Percentiles rank a stretch among this genome's conserved stretches.
Evolutionary conservation across 768 basidiomycete genomes (phyloP).

Genomic region (Lactarius sanguifluus): DNA sequence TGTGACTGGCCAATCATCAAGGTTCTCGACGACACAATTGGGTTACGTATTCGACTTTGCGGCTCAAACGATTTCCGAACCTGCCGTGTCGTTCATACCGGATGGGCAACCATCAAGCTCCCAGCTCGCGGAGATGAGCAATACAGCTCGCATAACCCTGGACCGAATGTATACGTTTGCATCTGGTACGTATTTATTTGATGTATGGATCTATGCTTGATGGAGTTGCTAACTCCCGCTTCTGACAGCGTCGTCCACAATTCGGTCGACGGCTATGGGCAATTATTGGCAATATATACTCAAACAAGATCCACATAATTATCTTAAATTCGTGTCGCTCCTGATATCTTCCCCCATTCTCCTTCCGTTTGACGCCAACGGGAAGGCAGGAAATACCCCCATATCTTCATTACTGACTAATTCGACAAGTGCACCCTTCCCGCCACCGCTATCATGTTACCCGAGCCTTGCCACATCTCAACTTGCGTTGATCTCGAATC

Average conservation of each 20-base stretch:
- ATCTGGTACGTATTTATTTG: constrained; percentile 43
- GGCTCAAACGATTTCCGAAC: constrained; percentile 48
- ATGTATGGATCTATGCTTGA: constrained; percentile 2
- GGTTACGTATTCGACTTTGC: constrained; percentile 65
- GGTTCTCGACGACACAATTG: constrained; percentile 45
- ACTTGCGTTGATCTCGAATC: constrained; percentile 42
- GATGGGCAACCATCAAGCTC: constrained; percentile 48
- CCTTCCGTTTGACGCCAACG: constrained; percentile 57
- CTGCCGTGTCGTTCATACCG: constrained; percentile 44
- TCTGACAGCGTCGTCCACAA: constrained; percentile 54
- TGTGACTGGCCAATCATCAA: constrained; percentile 32
- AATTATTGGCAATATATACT: constrained; percentile 58
- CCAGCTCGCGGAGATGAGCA: constrained; percentile 47
- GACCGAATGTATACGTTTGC: constrained; percentile 64
- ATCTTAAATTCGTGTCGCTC: constrained; percentile 48
- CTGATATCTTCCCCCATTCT: constrained; percentile 49
- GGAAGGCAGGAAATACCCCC: constrained; percentile 33
- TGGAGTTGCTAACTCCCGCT: constrained; percentile 1
- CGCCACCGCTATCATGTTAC: constrained; percentile 61
- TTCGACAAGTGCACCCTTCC: constrained; percentile 47
- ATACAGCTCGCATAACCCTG: constrained; percentile 41
- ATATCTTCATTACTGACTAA: constrained; percentile 45
- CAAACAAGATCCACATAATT: constrained; percentile 44
- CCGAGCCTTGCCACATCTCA: constrained; percentile 48
- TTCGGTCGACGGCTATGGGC: constrained; percentile 47